A percentile compares a stretch with the other conserved stretches of the same genome.
Evolutionary conservation across 2,329 filamentous ascomycete genomes (phyloP).

Genomic region (Neofusicoccum umdonicola): DNA sequence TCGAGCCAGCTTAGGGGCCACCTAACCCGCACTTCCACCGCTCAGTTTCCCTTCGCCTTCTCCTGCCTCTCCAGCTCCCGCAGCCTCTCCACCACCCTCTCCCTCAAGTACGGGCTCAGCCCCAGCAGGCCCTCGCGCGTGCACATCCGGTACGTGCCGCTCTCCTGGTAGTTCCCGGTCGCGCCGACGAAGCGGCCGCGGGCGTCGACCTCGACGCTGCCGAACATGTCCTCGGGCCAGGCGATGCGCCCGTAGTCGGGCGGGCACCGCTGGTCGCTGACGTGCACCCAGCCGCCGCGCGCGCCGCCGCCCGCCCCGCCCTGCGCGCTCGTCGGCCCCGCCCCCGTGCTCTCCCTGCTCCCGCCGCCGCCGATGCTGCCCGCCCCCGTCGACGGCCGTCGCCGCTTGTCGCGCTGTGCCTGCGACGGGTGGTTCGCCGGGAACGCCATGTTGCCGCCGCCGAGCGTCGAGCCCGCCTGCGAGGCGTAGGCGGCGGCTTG

Average conservation of each 20-base stretch:
- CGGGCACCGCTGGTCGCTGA: conserved; percentile 59
- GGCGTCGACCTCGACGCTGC: conserved; percentile 61
- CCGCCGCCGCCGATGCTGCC: conserved; percentile 27
- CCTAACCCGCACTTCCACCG: too few relatives aligned
- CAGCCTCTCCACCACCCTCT: conserved; percentile 50
- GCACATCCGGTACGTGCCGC: conserved; percentile 61
- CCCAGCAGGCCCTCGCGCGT: conserved; percentile 59
- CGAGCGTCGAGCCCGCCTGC: conserved; percentile 55
- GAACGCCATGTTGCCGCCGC: conserved; percentile 50
- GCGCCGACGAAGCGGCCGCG: conserved; percentile 56
- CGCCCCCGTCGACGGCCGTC: conserved; percentile 19
- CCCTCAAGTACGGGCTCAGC: conserved; percentile 48
- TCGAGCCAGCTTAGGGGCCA: too few relatives aligned
- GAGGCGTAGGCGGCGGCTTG: conserved; percentile 62
- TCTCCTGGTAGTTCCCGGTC: conserved; percentile 58
- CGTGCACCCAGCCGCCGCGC: conserved; percentile 61
- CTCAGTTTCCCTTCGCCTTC: background rate
- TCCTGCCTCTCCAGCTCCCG: conserved; percentile 25
- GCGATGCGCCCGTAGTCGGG: conserved; percentile 65
- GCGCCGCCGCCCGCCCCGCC: conserved; percentile 58
- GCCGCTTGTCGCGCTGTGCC: conserved; percentile 19
- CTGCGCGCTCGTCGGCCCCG: conserved; percentile 57
- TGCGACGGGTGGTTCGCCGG: conserved; percentile 16
- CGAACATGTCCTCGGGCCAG: conserved; percentile 66
- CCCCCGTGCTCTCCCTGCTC: conserved; percentile 53